Evolutionary conservation across 164 flowering plant genomes (phyloP).

Genomic region (Aristolochia contorta): DNA sequence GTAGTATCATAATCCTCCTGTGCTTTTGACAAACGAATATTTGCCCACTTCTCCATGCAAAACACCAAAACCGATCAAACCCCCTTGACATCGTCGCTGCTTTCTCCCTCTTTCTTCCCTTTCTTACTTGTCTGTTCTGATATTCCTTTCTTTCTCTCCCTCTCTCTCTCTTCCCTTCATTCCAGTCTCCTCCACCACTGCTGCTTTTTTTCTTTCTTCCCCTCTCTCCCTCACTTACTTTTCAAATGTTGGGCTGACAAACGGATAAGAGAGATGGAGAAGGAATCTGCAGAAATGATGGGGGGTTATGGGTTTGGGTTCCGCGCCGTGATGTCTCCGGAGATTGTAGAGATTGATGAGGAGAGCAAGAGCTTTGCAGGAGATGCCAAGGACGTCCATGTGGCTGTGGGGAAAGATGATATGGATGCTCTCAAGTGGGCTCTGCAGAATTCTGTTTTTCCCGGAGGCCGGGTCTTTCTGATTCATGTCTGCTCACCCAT

Average conservation of each 20-base stretch:
- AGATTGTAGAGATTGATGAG: slow-evolving; percentile 9
- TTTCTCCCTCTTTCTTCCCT: background rate
- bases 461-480: slow-evolving; percentile 48
- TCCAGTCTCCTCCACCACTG: background rate
- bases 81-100: background rate
- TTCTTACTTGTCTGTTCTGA: too few relatives aligned
- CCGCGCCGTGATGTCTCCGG: slow-evolving; percentile 5
- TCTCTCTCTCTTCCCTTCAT: background rate
- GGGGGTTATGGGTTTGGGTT: background rate
- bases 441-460: slow-evolving; percentile 38
- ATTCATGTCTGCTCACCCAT: slow-evolving; percentile 70
- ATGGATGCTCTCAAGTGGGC: slow-evolving; percentile 63
- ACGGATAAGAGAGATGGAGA: background rate
- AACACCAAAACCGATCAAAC: too few relatives aligned
- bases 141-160: too few relatives aligned
- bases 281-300: background rate
- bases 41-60: too few relatives aligned
- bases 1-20: too few relatives aligned
- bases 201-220: background rate
- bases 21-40: too few relatives aligned
- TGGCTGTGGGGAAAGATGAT: slow-evolving; percentile 75
- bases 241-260: background rate
- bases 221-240: background rate
- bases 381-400: slow-evolving; percentile 25
- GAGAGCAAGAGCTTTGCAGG: slow-evolving; percentile 1